phyloP scores from a whole-genome alignment of 345 rosid genomes.

The Lepidium aucheri region DNA sequence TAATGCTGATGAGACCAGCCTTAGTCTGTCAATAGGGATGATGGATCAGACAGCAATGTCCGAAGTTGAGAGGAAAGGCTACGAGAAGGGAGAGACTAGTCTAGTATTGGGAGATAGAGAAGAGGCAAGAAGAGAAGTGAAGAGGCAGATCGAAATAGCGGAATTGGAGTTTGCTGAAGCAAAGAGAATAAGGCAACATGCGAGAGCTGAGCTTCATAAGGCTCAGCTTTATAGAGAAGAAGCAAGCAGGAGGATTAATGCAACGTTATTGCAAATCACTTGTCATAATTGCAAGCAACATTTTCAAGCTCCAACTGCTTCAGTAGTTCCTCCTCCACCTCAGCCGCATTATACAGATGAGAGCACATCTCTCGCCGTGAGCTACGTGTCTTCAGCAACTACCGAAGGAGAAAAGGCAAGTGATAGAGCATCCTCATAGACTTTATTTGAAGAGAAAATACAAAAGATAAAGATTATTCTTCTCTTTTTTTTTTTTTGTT shows the following conservation, averaged over 20 bases:
- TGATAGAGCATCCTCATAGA: conserved; percentile 30
- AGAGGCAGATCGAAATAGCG: conserved; percentile 66
- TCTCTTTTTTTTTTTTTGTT: neutral
- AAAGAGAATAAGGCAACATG: conserved; percentile 77
- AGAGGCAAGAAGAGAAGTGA: conserved; percentile 56
- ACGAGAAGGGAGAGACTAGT: conserved; percentile 32
- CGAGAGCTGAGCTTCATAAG: conserved; percentile 71
- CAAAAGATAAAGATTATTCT: neutral
- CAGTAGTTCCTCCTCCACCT: conserved; percentile 2
- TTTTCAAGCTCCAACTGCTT: conserved; percentile 32
- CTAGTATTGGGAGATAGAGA: conserved; percentile 47
- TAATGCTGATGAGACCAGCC: conserved; percentile 20
- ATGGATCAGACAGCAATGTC: conserved; percentile 17
- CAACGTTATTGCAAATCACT: conserved; percentile 65
- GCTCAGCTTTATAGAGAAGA: conserved; percentile 55
- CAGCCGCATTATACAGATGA: conserved; percentile 23
- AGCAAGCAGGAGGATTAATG: conserved; percentile 59
- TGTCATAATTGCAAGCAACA: conserved; percentile 71
- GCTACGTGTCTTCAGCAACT: conserved; percentile 25
- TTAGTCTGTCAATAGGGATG: conserved; percentile 27
- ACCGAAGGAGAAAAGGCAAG: conserved; percentile 25
- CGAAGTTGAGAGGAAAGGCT: neutral
- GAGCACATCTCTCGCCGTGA: conserved; percentile 21
- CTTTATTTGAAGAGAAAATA: neutral
- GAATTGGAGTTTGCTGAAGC: conserved; percentile 80